Conservation (phyloP, 2,329 filamentous ascomycete genomes). For the Torrubiellomyces zombiae region DNA sequence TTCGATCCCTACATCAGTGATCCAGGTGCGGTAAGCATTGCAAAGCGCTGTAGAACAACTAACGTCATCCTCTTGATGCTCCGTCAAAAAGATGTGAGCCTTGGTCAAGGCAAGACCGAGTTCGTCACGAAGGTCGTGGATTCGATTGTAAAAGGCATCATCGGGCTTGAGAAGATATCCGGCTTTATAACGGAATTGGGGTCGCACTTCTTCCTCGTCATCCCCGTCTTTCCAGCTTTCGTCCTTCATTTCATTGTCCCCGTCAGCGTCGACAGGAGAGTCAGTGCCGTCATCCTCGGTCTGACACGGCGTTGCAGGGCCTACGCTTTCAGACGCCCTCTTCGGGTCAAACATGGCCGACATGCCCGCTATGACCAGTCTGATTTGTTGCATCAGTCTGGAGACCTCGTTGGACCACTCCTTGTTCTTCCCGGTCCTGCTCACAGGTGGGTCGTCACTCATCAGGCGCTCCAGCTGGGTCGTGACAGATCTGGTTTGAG, state of each 20-base stretch:
- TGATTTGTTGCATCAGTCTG: constrained; percentile 69
- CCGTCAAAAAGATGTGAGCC: constrained; percentile 68
- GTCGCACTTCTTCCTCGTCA: constrained; percentile 68
- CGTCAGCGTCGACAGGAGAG: constrained; percentile 39
- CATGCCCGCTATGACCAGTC: constrained; percentile 79
- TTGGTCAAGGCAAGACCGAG: constrained; percentile 67
- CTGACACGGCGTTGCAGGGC: too few relatives aligned
- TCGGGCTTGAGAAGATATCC: constrained; percentile 56
- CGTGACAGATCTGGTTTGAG: constrained; percentile 63
- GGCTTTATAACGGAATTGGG: constrained; percentile 75
- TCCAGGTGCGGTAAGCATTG: constrained; percentile 86
- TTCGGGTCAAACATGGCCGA: constrained; percentile 77
- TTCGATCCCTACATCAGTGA: constrained; percentile 93
- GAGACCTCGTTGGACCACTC: constrained; percentile 98
- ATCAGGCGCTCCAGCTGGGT: constrained; percentile 64
- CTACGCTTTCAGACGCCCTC: constrained; percentile 41
- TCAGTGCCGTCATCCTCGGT: constrained; percentile 28
- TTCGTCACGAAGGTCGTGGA: constrained; percentile 67
- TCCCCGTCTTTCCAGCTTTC: constrained; percentile 45
- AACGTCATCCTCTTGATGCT: constrained; percentile 87
- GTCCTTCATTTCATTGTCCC: constrained; percentile 30
- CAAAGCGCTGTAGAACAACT: constrained; percentile 88
- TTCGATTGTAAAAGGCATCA: constrained; percentile 47
- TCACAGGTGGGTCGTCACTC: constrained; percentile 63
- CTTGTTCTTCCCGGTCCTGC: constrained; percentile 87